Base-by-base conservation (phyloP, 2,329 filamentous ascomycete genomes). In the Aspergillus versicolor region DNA sequence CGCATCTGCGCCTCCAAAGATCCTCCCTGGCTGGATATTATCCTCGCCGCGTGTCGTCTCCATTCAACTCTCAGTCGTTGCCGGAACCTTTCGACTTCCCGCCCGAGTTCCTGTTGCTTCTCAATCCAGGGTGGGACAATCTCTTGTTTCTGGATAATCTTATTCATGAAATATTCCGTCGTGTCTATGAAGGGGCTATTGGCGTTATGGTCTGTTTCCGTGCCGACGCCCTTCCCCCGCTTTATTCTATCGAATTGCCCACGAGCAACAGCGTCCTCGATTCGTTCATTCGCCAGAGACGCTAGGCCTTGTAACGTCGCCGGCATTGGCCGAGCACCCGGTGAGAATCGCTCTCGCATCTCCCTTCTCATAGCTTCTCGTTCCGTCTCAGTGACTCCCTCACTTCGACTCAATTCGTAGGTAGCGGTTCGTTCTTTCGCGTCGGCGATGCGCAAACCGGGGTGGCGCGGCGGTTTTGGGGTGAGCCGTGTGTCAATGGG, bases 41-140 rank as follows among this genome's bases (percentile, higher is more conserved):
- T 83, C 49, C 90, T 80, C 1, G 91, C 87, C 5, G 89, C 91
- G 73, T 96, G 90, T 37, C 92, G 82, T 70, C 84, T 87, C 93
- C 93, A 97, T 65, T 96, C 91, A 41, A 82, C 84, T 37, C 92
- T 81, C 59, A 97, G 70, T n/a, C 91, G 80, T 2, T 80, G 76
- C 2, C 94, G 84, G 69, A 99, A 97, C 1, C 81, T 80, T 12
- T 80, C 82, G 1, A 87, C 83, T 0, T 89, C 83, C 59, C 84
- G 86, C 11, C 86, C 82, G 5, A 97, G 78, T 67, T 97, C 92
- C 70, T 97, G 93, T 73, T 99, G 94, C 76, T 97, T 97, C 75
- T 99, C 94, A 58, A 99, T 97, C 94, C 94, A 99, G 0, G 93
- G 93, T 1, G 94, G 94, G 0, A 96, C 91, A 58, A 97, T 90